Percentiles rank a stretch among this genome's conserved stretches.
Evolutionary conservation across 495 filamentous ascomycete genomes (phyloP).

Genomic region (Hypoxylon intermedium): DNA sequence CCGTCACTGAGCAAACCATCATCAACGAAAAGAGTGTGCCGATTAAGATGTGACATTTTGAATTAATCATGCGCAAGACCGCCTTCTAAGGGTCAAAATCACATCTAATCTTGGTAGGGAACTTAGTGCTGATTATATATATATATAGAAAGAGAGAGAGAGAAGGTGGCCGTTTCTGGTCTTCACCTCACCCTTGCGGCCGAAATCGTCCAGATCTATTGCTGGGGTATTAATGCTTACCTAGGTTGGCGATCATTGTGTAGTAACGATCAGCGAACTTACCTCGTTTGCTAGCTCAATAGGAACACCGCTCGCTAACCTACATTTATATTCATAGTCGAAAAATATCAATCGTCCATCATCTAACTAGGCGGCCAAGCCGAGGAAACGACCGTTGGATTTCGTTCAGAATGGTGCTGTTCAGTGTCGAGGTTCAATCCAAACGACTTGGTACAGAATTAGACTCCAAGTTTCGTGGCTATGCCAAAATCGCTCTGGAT

Average conservation of each 20-base stretch:
- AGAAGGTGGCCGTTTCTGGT: neutral
- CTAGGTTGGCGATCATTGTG: neutral
- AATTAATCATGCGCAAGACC: neutral
- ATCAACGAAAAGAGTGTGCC: neutral
- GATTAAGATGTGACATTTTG: neutral
- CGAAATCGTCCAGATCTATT: neutral
- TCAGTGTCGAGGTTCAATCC: conserved; percentile 3
- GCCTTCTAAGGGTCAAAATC: neutral
- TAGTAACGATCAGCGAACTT: no score
- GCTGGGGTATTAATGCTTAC: neutral
- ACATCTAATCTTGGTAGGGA: neutral
- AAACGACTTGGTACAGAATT: conserved; percentile 4
- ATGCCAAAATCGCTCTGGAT: conserved; percentile 2
- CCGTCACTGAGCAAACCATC: neutral
- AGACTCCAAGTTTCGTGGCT: conserved; percentile 3
- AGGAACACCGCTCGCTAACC: neutral
- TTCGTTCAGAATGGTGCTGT: conserved; percentile 1
- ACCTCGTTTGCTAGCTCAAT: no score
- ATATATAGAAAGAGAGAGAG: no score
- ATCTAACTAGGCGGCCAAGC: neutral
- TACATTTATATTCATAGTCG: neutral
- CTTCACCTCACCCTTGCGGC: neutral
- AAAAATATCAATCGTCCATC: neutral
- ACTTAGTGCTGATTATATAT: neutral
- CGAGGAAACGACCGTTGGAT: neutral